Evolutionary conservation across 2,329 filamentous ascomycete species (phyloP), one percentile per base, ranked within the genome.

Genomic region (Xylaria sp.): DNA sequence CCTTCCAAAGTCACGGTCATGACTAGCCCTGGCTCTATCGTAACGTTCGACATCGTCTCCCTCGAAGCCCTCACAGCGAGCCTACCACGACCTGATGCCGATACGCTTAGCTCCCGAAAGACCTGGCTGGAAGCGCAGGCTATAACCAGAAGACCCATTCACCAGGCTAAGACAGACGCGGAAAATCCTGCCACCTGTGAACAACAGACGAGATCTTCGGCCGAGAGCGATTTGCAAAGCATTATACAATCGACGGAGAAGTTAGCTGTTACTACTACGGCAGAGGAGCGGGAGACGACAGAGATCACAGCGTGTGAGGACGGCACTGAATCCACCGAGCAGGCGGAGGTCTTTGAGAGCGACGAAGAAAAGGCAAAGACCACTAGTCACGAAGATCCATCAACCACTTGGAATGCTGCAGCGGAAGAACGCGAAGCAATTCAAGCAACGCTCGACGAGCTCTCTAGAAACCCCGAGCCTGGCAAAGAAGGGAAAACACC

Each of bases 1-100:
- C 42, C 60, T 0, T 14, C 11, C 0, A 66, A 60, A 25, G 40
- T 66, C 2, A 57, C 43, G 9, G 31, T 11, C 4, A 11, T 66
- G 25, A 35, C 46, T 8, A 46, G 23, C 31, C 17, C 60, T 40
- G 4, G 1, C 9, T 40, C 1, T 7, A n/a, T 40, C 11, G 3
- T 47, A 47, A 51, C 17, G 8, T 9, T 62, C 1, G 14, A 35
- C 12, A 31, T 58, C 31, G 28, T 57, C 35, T 62, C 60, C 1
- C 7, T 52, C 12, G 19, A 14, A 14, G 47, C 60, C n/a, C 43
- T 63, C 2, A 58, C 55, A 25, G 35, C 25, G n/a, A 33, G 1
- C 28, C 38, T 63, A 1, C 19, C 35, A 5, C 45, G 11, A 21
- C 55, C 56, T 4, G 50, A 45, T 2, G 15, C 60, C 8, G 43